These are phyloP conservation scores for Scheffersomyces illinoinensis DNA, from an alignment of 1,139 yeast genomes.

Conservation along the genomic window DNA sequence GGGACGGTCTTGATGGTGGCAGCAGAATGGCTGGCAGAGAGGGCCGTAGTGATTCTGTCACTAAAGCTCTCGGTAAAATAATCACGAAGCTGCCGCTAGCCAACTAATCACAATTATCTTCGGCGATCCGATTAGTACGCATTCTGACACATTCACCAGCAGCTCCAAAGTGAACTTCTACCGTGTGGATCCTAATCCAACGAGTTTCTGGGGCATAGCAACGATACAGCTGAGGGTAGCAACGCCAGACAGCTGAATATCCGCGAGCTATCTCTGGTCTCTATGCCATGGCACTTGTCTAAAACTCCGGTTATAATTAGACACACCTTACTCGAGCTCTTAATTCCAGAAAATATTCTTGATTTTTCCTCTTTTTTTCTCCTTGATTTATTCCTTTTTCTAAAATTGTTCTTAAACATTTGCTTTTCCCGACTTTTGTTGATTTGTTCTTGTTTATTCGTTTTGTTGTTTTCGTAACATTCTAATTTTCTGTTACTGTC, in stretches of 20 bases:
- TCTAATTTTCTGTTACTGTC: background rate
- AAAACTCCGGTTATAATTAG: background rate
- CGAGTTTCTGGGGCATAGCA: background rate
- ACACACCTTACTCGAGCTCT: background rate
- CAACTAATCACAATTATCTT: background rate
- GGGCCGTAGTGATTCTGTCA: background rate
- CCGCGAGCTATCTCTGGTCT: too few relatives aligned
- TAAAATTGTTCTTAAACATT: background rate
- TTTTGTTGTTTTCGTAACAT: background rate
- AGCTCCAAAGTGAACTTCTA: background rate
- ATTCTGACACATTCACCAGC: background rate
- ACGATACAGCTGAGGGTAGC: background rate
- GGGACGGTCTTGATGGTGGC: background rate
- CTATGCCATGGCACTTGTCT: background rate
- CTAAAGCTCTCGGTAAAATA: background rate
- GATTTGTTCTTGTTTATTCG: background rate
- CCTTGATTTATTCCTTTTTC: background rate
- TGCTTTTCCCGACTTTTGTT: background rate
- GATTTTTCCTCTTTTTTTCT: background rate
- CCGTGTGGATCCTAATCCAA: background rate
- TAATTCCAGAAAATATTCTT: background rate
- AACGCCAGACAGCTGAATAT: too few relatives aligned
- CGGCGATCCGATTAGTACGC: background rate
- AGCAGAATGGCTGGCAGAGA: too few relatives aligned
- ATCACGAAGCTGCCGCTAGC: background rate